These are phyloP conservation scores for Scheffersomyces lignosus DNA, from an alignment of 805 yeast species.

Conservation along the genomic window DNA sequence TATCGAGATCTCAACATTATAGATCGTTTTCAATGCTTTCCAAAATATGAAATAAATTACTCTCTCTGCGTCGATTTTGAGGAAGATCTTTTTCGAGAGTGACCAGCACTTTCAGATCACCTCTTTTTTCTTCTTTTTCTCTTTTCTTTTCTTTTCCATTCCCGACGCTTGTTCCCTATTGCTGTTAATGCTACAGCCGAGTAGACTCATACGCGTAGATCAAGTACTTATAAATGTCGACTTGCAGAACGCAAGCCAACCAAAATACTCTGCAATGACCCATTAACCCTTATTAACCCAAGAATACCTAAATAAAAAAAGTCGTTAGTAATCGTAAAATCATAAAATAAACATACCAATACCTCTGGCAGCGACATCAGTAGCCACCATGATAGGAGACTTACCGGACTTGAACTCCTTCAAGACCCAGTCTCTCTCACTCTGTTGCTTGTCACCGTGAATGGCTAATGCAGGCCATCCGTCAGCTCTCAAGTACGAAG, in stretches of 20 bases:
- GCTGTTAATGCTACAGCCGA: too few species aligned
- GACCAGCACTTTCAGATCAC: not conserved
- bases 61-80: not conserved
- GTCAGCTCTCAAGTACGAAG: slow-evolving; percentile 86
- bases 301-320: not conserved
- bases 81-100: not conserved
- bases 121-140: slow-evolving; percentile 3
- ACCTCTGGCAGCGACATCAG: slow-evolving; percentile 99
- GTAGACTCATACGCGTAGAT: too few species aligned
- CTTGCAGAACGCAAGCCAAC: too few species aligned
- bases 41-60: slow-evolving; percentile 7
- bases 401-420: slow-evolving; percentile 89
- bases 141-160: not conserved
- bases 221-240: too few species aligned
- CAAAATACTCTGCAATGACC: too few species aligned
- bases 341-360: slow-evolving; percentile 74
- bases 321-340: slow-evolving; percentile 9
- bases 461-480: slow-evolving; percentile 99
- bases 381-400: slow-evolving; percentile 97
- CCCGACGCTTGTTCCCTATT: too few species aligned
- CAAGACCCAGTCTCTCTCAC: slow-evolving; percentile 98
- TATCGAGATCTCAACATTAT: not conserved
- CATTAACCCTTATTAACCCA: too few species aligned
- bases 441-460: slow-evolving; percentile 97
- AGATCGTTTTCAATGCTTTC: slow-evolving; percentile 4